Evolutionary conservation across 2,329 filamentous ascomycete genomes (phyloP).

Genomic region (Hypoxylon sp.): DNA sequence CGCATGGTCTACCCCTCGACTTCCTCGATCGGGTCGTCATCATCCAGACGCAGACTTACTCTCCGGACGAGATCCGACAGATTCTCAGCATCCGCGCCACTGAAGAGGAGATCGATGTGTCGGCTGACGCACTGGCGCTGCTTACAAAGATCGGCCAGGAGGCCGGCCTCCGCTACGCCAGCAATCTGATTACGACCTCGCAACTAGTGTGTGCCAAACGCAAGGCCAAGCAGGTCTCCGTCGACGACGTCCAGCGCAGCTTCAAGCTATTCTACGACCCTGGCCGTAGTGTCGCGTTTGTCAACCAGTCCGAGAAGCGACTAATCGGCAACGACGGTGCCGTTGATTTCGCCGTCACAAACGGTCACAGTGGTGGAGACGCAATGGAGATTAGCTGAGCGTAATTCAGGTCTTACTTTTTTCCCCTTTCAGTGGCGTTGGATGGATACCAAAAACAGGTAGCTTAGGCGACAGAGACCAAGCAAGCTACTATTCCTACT

Average conservation of each 20-base stretch:
- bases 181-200: constrained; percentile 96
- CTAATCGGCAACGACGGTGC: constrained; percentile 89
- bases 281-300: constrained; percentile 88
- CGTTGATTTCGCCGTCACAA: constrained; percentile 76
- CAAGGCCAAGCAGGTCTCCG: constrained; percentile 83
- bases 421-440: constrained; percentile 47
- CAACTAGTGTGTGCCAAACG: constrained; percentile 90
- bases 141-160: constrained; percentile 97
- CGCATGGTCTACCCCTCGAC: constrained; percentile 94
- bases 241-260: constrained; percentile 92
- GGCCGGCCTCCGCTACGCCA: constrained; percentile 93
- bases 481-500: constrained; percentile 28
- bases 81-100: constrained; percentile 93
- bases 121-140: constrained; percentile 89
- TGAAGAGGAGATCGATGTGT: constrained; percentile 95
- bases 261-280: constrained; percentile 96
- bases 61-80: constrained; percentile 86
- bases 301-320: constrained; percentile 89
- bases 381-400: constrained; percentile 55
- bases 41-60: constrained; percentile 91
- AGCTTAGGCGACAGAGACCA: constrained; percentile 36
- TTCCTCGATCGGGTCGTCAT: constrained; percentile 97
- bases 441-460: constrained; percentile 48
- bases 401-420: constrained; percentile 20
- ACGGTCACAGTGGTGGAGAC: constrained; percentile 62